phyloP scores from a whole-genome alignment of 345 rosid species.

The Hypericum androsaemum region DNA sequence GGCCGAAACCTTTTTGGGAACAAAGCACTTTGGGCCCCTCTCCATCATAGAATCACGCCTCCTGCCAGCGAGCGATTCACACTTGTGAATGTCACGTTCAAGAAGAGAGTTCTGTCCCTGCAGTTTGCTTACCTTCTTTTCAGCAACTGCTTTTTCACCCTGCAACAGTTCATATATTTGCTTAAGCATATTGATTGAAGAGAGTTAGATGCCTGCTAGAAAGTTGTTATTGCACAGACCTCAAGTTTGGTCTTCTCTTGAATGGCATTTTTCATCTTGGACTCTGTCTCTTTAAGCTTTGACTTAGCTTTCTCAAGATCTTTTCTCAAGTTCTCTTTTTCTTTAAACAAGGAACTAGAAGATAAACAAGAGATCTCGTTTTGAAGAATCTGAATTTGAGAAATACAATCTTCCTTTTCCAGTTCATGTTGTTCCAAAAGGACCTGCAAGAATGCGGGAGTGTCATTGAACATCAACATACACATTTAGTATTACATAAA shows the following conservation, averaged over 20 bases:
- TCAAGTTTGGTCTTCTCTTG: conserved; percentile 97
- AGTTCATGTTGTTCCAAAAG: conserved; percentile 42
- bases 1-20: conserved; percentile 32
- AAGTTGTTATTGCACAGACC: conserved; percentile 30
- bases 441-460: conserved; percentile 29
- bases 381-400: conserved; percentile 58
- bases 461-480: neutral
- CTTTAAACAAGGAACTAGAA: conserved; percentile 56
- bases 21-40: conserved; percentile 35
- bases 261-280: conserved; percentile 65
- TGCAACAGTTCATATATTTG: conserved; percentile 16
- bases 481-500: neutral
- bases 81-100: conserved; percentile 74
- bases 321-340: conserved; percentile 68
- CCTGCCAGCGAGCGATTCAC: conserved; percentile 71
- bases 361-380: conserved; percentile 55
- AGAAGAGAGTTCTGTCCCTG: conserved; percentile 67
- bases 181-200: neutral
- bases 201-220: conserved; percentile 1
- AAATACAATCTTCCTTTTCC: conserved; percentile 42
- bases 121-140: conserved; percentile 63
- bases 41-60: conserved; percentile 59
- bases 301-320: conserved; percentile 71
- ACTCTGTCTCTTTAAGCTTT: conserved; percentile 77
- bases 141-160: conserved; percentile 86